Conservation (phyloP, 345 rosid genomes). For the Populus davidiana region DNA sequence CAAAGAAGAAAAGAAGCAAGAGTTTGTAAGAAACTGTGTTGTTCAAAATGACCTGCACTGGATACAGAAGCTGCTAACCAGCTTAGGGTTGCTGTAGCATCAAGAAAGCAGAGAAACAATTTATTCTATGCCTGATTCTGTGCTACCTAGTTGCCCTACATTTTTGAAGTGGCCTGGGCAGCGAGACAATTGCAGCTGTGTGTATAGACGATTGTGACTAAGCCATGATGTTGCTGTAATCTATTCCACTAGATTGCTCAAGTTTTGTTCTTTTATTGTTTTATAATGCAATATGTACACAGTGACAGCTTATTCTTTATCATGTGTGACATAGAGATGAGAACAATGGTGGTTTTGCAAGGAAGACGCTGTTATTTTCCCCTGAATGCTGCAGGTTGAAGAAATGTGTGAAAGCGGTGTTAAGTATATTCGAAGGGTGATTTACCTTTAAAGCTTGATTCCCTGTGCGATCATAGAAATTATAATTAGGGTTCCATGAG, state of each 20-base stretch:
- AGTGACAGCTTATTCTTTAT: not conserved
- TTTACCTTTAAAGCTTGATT: not conserved
- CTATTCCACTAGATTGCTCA: not conserved
- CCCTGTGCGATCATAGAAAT: not conserved
- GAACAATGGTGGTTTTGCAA: not conserved
- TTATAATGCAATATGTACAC: not conserved
- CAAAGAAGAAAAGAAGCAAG: constrained; percentile 29
- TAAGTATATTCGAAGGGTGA: not conserved
- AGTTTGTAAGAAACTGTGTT: constrained; percentile 9
- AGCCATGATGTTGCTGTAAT: not conserved
- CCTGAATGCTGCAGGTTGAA: not conserved
- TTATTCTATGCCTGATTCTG: constrained; percentile 1
- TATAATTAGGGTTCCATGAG: not conserved
- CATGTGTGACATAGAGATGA: not conserved
- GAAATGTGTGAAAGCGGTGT: too few relatives aligned
- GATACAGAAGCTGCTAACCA: constrained; percentile 62
- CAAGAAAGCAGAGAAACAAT: not conserved
- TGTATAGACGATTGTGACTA: not conserved
- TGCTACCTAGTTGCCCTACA: not conserved
- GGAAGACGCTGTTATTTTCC: not conserved
- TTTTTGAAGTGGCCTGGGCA: constrained; percentile 9
- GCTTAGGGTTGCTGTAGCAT: constrained; percentile 45
- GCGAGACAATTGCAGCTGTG: not conserved
- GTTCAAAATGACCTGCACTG: constrained; percentile 54
- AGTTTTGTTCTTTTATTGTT: not conserved